Percentiles rank a stretch among this genome's conserved stretches.
These are phyloP conservation scores for Backusella psychrophila DNA, from an alignment of 192 early-diverging fungal genomes.

Conservation along the genomic window DNA sequence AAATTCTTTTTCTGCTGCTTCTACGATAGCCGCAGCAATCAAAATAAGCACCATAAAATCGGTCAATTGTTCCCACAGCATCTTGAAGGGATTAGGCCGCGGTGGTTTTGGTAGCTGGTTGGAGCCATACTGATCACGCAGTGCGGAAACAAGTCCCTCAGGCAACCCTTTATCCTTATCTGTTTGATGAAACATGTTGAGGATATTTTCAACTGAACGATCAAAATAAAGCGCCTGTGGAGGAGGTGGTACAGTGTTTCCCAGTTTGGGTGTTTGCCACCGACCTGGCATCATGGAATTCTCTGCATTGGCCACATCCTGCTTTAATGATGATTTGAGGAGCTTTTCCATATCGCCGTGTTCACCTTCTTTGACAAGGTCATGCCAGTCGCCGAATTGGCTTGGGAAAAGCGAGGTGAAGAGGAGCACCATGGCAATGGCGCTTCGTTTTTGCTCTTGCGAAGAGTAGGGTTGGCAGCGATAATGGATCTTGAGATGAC, in stretches of 20 bases:
- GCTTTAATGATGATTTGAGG: conserved; percentile 11
- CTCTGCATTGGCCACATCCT: conserved; percentile 14
- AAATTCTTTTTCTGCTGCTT: conserved; percentile 68
- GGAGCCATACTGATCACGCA: conserved; percentile 78
- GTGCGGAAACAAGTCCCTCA: conserved; percentile 48
- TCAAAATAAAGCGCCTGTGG: conserved; percentile 88
- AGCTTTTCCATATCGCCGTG: conserved; percentile 26
- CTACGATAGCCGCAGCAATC: conserved; percentile 74
- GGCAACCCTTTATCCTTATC: conserved; percentile 62
- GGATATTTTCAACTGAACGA: conserved; percentile 79
- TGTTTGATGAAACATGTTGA: conserved; percentile 82
- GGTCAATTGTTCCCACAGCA: conserved; percentile 85
- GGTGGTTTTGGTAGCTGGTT: conserved; percentile 86
- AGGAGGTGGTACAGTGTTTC: conserved; percentile 27
- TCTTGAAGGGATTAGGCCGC: conserved; percentile 56
- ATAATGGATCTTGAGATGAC: conserved; percentile 73
- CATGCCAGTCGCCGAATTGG: conserved; percentile 87
- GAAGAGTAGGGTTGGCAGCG: conserved; percentile 62
- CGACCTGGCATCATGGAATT: conserved; percentile 26
- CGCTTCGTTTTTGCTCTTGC: conserved; percentile 67
- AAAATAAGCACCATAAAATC: conserved; percentile 96
- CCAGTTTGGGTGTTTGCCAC: background rate
- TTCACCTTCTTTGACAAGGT: conserved; percentile 74
- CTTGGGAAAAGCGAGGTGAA: conserved; percentile 68
- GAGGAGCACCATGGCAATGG: conserved; percentile 78